Percentiles rank a stretch among this genome's conserved stretches.
Evolutionary conservation across 2,329 filamentous ascomycete genomes (phyloP).

Genomic region (Karstenula rhodostoma): DNA sequence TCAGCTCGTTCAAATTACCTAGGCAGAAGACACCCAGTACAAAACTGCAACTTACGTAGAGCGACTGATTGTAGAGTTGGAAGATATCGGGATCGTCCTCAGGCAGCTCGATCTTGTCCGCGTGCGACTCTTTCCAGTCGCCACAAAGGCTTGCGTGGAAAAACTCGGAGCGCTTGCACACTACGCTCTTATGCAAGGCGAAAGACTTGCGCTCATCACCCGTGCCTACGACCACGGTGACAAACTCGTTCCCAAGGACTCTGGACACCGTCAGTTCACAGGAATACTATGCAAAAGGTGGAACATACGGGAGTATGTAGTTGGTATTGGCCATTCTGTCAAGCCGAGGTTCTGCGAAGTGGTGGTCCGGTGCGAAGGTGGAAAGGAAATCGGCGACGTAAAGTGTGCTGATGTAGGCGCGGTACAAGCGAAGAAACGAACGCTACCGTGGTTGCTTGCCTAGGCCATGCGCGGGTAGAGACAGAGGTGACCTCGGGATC

Average conservation of each 20-base stretch:
- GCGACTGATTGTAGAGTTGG: not conserved
- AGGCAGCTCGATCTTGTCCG: not conserved
- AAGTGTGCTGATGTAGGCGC: too few relatives aligned
- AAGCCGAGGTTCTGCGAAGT: not conserved
- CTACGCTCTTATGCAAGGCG: not conserved
- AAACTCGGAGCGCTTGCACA: not conserved
- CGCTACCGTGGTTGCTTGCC: too few relatives aligned
- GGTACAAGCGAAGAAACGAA: too few relatives aligned
- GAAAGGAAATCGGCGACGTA: too few relatives aligned
- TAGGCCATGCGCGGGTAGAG: too few relatives aligned
- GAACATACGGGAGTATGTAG: not conserved
- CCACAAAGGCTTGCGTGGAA: not conserved
- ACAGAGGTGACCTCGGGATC: too few relatives aligned
- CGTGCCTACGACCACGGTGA: not conserved
- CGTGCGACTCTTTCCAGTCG: not conserved
- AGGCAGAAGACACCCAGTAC: not conserved
- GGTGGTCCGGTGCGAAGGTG: too few relatives aligned
- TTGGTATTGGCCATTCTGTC: not conserved
- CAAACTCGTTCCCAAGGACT: not conserved
- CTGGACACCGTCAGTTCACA: not conserved
- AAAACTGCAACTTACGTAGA: not conserved
- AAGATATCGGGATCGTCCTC: not conserved
- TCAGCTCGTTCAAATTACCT: too few relatives aligned
- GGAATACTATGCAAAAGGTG: too few relatives aligned
- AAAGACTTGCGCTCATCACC: not conserved